Evolutionary conservation across 768 basidiomycete genomes (phyloP).

Genomic region (Termitomyces sp.): DNA sequence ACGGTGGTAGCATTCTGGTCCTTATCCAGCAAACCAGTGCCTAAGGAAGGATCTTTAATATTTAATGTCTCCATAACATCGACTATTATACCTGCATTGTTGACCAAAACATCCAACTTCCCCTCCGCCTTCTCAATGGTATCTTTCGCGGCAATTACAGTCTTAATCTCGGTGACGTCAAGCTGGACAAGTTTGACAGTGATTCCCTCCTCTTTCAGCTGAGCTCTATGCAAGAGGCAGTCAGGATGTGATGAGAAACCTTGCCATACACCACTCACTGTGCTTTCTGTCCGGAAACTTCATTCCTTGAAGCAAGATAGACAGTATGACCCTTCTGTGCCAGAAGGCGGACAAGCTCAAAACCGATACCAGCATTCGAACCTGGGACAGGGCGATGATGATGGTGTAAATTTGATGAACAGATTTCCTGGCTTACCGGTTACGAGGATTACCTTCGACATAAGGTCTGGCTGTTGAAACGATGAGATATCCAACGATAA

Average conservation of each 20-base stretch:
- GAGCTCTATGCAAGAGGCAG: constrained; percentile 7
- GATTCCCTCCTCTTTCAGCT: constrained; percentile 14
- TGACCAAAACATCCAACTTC: constrained; percentile 37
- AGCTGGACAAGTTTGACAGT: constrained; percentile 28
- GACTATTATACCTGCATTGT: constrained; percentile 32
- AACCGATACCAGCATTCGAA: constrained; percentile 40
- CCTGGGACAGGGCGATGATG: constrained; percentile 17
- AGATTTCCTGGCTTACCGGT: constrained; percentile 6
- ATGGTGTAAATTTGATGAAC: not conserved
- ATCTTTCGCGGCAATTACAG: constrained; percentile 28
- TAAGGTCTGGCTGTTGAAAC: not conserved
- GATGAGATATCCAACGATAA: not conserved
- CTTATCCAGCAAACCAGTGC: constrained; percentile 21
- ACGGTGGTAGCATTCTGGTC: constrained; percentile 29
- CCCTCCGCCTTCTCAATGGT: constrained; percentile 33
- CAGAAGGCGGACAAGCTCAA: constrained; percentile 36
- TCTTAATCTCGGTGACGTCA: constrained; percentile 30
- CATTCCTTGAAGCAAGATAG: constrained; percentile 37
- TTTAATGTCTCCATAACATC: not conserved
- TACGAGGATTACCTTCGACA: constrained; percentile 15
- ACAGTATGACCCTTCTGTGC: constrained; percentile 37
- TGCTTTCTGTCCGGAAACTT: constrained; percentile 31
- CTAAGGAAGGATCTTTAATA: constrained; percentile 10
- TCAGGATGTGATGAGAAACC: not conserved
- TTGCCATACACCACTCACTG: constrained; percentile 20